Evolutionary conservation across 2,329 filamentous ascomycete species (phyloP).

Genomic region (Arthrobotrys musiformis): DNA sequence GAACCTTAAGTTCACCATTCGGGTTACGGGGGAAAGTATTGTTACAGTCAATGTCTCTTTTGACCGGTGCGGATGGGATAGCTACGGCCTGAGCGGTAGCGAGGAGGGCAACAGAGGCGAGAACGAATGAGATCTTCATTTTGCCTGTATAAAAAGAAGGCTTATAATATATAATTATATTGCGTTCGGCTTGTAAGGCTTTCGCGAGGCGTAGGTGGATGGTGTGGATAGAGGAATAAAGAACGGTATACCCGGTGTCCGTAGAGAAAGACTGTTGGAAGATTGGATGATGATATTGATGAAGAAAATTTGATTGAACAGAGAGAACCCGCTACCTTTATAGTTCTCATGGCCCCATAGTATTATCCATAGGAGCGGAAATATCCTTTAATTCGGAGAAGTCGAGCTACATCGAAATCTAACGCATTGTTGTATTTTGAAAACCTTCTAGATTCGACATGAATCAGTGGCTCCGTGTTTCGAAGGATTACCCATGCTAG

Average conservation of each 20-base stretch:
- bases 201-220: background rate
- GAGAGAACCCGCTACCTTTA: background rate
- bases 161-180: background rate
- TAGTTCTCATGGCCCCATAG: background rate
- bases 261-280: background rate
- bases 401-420: too few relatives aligned
- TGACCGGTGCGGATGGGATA: background rate
- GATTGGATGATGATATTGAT: background rate
- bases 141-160: background rate
- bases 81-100: conserved; percentile 7
- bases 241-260: background rate
- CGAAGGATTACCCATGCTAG: background rate
- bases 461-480: background rate
- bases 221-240: background rate
- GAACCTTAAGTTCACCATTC: background rate
- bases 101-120: conserved; percentile 2
- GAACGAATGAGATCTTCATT: conserved; percentile 24
- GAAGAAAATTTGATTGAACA: background rate
- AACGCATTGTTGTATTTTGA: background rate
- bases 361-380: too few relatives aligned
- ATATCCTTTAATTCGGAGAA: background rate
- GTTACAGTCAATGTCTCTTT: conserved; percentile 2
- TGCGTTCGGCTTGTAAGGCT: background rate
- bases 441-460: background rate
- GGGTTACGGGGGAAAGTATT: background rate